Conservation (phyloP, 2,329 filamentous ascomycete genomes). For the Cercospora brassicicola region DNA sequence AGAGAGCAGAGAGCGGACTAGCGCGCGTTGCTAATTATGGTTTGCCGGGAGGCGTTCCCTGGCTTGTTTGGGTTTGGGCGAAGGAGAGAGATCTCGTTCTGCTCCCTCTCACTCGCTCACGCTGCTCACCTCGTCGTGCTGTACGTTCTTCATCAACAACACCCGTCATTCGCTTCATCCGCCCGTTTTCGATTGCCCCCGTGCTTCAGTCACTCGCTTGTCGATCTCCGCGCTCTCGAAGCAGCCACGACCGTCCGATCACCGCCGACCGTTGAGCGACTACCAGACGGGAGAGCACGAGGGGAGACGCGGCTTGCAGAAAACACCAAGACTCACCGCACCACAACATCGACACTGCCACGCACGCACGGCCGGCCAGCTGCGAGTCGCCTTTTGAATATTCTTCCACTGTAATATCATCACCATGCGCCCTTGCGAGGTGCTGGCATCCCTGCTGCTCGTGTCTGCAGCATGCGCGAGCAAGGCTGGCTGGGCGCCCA, state of each 20-base stretch:
- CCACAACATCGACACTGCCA: slow-evolving; percentile 7
- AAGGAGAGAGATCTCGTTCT: neutral
- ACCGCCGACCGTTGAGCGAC: slow-evolving; percentile 18
- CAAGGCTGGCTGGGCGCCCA: slow-evolving; percentile 31
- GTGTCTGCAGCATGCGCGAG: slow-evolving; percentile 36
- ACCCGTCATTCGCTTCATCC: neutral
- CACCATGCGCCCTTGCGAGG: slow-evolving; percentile 39
- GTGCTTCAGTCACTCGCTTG: slow-evolving; percentile 14
- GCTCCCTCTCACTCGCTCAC: neutral
- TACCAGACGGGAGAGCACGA: slow-evolving; percentile 17
- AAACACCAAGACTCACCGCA: slow-evolving; percentile 11
- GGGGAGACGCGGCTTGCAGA: slow-evolving; percentile 23
- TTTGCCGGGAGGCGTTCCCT: neutral
- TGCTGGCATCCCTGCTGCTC: slow-evolving; percentile 37
- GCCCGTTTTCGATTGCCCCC: neutral
- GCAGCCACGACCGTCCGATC: slow-evolving; percentile 5
- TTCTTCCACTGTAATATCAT: slow-evolving; percentile 13
- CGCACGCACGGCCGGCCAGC: slow-evolving; percentile 12
- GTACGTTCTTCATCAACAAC: neutral
- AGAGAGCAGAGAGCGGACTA: neutral
- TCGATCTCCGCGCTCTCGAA: neutral
- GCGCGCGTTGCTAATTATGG: slow-evolving; percentile 4
- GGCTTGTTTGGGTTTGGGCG: slow-evolving; percentile 1
- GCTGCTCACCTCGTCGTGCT: neutral
- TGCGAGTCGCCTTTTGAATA: neutral